Base-by-base conservation (phyloP, 2,329 filamentous ascomycete genomes). In the Microsporum canis region DNA sequence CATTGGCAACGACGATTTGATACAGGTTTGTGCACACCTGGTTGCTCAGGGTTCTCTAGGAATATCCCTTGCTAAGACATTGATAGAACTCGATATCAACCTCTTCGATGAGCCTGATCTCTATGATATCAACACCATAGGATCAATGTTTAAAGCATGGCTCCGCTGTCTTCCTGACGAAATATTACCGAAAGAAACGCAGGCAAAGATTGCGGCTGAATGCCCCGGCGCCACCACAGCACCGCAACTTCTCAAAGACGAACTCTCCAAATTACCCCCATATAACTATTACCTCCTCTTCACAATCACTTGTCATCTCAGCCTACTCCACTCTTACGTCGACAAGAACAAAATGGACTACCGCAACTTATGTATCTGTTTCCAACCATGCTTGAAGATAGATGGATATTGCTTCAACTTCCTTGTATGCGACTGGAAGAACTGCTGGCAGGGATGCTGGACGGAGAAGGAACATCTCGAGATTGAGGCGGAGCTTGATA, bases 331-430 rank as follows among this genome's bases (percentile, higher is more conserved):
- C 67, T 91, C 89, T 0, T 92, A 95, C 73, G 88, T 91, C 29
- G 89, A 95, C 65, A 91, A 92, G 78, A 97, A 96, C 82, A 96
- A 95, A 78, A 97, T 97, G 92, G 90, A 95, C 71, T 96, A 92
- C 71, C 86, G 89, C 70, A 96, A 96, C 66, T 79, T 97, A 29
- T 95, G 91, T 76, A 95, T 96, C 68, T 97, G 92, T 77, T 96
- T 96, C 75, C 91, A 96, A 74, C 92, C 92, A 2, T 95, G 91
- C 74, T 90, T 97, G 83, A 95, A 92, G 76, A 94, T 97, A 62
- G 92, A 97, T 69, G 87, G 87, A 0, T 95, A 92, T 72, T 95
- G 90, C 72, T 97, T 97, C 81, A 90, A 91, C 69, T 96, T 96
- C 66, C 80, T 97, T 10, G 91, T 97, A 23, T 89, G 90, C 70